Conservation (phyloP, 148 eudicot species). For the Amaranthus hypochondriacus region DNA sequence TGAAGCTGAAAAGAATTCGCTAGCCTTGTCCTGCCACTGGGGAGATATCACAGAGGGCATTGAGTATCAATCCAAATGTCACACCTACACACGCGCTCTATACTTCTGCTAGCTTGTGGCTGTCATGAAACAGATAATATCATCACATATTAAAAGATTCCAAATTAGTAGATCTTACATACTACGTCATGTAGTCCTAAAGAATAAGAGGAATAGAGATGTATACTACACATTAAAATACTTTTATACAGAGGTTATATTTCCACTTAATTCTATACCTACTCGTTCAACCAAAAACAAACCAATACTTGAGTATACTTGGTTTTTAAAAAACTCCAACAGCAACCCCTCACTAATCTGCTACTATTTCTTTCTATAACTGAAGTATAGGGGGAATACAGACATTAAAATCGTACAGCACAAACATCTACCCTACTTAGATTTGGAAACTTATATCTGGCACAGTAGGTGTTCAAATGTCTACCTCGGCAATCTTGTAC, state of each 20-base stretch:
- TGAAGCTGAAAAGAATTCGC: conserved; percentile 76
- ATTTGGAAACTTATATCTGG: neutral
- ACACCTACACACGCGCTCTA: conserved; percentile 4
- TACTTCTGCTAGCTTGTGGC: neutral
- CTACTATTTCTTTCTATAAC: too few species aligned
- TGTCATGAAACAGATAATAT: neutral
- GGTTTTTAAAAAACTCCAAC: neutral
- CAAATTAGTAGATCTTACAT: neutral
- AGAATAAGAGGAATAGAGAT: neutral
- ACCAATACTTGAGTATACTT: neutral
- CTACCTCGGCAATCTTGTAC: too few species aligned
- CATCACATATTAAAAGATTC: conserved; percentile 1
- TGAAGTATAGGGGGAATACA: too few species aligned
- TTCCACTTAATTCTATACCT: neutral
- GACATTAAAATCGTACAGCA: neutral
- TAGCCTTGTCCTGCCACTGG: conserved; percentile 97
- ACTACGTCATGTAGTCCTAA: neutral
- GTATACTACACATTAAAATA: neutral
- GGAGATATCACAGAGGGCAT: conserved; percentile 74
- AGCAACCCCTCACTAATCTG: neutral
- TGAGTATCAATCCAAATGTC: conserved; percentile 15
- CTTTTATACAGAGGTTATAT: neutral
- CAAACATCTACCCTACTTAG: neutral
- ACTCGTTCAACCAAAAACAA: too few species aligned
- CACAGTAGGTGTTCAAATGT: too few species aligned